phyloP scores from a whole-genome alignment of 352 stramenopile genomes.

The Heterotrichella gracilis region DNA sequence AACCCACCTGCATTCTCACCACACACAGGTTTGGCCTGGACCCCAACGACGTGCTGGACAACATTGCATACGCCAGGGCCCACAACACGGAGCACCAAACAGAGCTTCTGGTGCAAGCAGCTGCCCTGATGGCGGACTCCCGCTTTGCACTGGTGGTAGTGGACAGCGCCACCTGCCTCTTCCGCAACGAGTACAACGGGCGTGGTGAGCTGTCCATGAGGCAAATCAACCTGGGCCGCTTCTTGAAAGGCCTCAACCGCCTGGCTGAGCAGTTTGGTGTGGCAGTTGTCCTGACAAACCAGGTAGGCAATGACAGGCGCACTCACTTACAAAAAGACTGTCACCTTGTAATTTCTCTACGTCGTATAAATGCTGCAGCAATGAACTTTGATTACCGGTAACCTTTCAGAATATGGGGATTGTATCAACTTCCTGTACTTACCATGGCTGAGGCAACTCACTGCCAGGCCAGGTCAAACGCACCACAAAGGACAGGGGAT shows the following conservation, averaged over 20 bases:
- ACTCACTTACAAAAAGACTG: too few species aligned
- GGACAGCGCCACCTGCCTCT: constrained; percentile 82
- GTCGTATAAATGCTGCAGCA: too few species aligned
- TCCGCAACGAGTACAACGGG: constrained; percentile 87
- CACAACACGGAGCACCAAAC: constrained; percentile 99
- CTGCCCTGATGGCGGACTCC: constrained; percentile 88
- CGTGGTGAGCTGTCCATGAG: constrained; percentile 77
- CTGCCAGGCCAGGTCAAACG: too few species aligned
- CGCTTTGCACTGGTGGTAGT: constrained; percentile 62
- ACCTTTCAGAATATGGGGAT: too few species aligned
- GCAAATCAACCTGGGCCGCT: constrained; percentile 48
- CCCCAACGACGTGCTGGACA: constrained; percentile 76
- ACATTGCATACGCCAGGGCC: constrained; percentile 81
- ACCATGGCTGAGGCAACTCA: too few species aligned
- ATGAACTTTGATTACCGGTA: too few species aligned
- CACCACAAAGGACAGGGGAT: too few species aligned
- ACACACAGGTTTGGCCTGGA: too few species aligned
- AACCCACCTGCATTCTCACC: too few species aligned
- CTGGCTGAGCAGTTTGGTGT: constrained; percentile 97
- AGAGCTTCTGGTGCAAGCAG: constrained; percentile 72
- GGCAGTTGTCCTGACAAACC: constrained; percentile 60
- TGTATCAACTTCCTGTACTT: too few species aligned
- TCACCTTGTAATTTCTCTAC: too few species aligned
- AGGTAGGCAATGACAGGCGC: too few species aligned
- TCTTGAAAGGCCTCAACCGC: constrained; percentile 69